phyloP scores from a whole-genome alignment of 2,329 filamentous ascomycete species.

The Calonectria pteridis region DNA sequence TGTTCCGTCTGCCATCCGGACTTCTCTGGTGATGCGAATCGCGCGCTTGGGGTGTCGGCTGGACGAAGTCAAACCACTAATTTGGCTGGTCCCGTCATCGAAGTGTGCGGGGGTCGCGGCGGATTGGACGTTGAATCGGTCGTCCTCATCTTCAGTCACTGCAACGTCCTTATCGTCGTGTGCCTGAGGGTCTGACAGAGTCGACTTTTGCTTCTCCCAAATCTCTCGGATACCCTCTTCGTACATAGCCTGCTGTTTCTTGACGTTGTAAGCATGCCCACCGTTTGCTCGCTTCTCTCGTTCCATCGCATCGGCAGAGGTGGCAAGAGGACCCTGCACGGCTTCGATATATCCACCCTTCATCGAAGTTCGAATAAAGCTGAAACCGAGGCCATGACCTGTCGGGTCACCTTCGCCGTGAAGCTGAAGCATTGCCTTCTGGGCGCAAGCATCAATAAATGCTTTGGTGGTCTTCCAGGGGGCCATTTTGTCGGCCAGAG shows the following conservation, averaged over 20 bases:
- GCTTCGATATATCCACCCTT: conserved; percentile 95
- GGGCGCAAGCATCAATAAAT: conserved; percentile 91
- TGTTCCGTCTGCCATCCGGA: conserved; percentile 59
- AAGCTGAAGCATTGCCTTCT: conserved; percentile 96
- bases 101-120: conserved; percentile 75
- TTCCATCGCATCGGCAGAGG: conserved; percentile 85
- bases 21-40: conserved; percentile 78
- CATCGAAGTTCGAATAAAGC: conserved; percentile 98
- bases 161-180: conserved; percentile 73
- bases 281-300: conserved; percentile 90
- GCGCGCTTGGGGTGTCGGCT: conserved; percentile 77
- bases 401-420: conserved; percentile 97
- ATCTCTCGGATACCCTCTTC: conserved; percentile 92
- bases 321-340: conserved; percentile 74
- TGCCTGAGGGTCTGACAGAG: conserved; percentile 78
- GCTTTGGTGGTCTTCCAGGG: conserved; percentile 98
- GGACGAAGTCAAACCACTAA: conserved; percentile 75
- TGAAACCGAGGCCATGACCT: conserved; percentile 92
- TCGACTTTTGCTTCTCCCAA: conserved; percentile 89
- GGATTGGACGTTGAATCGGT: conserved; percentile 78
- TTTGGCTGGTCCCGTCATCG: conserved; percentile 86
- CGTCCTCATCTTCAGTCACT: conserved; percentile 70
- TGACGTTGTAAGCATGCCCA: conserved; percentile 97
- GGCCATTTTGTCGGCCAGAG: conserved; percentile 88
- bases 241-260: conserved; percentile 91